Evolutionary conservation across 345 rosid species (phyloP), one percentile per base, ranked within the genome.

Genomic region (Eutrema heterophyllum): DNA sequence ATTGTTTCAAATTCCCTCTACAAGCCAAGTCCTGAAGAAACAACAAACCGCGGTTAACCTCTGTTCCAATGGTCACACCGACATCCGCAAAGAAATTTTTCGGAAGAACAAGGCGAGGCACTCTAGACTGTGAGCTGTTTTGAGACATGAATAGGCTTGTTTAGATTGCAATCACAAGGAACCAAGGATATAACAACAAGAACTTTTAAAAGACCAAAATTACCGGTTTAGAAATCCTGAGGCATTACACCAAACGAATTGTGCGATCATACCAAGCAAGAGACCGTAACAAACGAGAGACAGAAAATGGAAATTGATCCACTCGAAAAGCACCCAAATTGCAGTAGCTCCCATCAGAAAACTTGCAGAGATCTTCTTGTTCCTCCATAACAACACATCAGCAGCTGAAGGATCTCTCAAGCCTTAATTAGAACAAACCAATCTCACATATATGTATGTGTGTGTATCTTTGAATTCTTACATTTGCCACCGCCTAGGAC

Each of bases 381-480:
- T 89, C 91, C 96, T 93, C 98, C 98, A 93, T 50, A 93, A 70
- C 74, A 93, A 82, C 38, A 93, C 97, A 89, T 93, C 98, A 82
- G 99, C 99, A 88, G 99, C 98, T 96, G 77, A 70, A 56, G 55
- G 68, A 80, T 62, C 60, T 70, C 15, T 30, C 43, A 62, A 74
- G 21, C 32, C 69, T 41, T 58, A n/a, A 13, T 57, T 9, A 71
- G 16, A 65, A 50, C 54, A 30, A 39, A 32, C 33, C 21, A 54
- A 44, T 63, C 32, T 60, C 56, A 68, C 46, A 48, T 45, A 33
- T 33, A 2, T 56, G 5, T 18, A 4, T 3, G 13, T 15, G 4
- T 43, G 0, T 9, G 8, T 35, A 11, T 13, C 1, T 5, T 12
- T 15, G 36, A 40, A 36, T 27, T 12, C 68, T 60, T 68, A 90